phyloP scores from a whole-genome alignment of 1,139 yeast genomes.

The Taphrina wiesneri region DNA sequence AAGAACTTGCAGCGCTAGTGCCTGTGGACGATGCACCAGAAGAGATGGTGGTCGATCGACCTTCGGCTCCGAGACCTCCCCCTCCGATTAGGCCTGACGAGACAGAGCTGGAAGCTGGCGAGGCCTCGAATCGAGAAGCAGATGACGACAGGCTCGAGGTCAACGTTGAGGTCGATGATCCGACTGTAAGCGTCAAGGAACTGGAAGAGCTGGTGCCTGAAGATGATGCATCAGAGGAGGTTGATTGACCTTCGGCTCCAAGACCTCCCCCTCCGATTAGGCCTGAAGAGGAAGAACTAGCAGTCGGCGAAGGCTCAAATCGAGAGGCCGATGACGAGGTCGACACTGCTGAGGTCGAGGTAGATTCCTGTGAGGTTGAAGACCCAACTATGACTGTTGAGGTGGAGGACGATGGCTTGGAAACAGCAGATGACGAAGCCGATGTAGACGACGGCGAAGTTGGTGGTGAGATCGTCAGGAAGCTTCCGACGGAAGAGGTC shows the following conservation, averaged over 20 bases:
- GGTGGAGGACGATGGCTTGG: neutral
- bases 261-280: too few species aligned
- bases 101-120: neutral
- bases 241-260: too few species aligned
- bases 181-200: neutral
- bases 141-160: neutral
- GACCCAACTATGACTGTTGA: too few species aligned
- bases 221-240: neutral
- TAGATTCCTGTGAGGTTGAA: too few species aligned
- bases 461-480: neutral
- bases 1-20: neutral
- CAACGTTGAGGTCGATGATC: neutral
- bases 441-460: neutral
- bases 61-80: neutral
- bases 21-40: neutral
- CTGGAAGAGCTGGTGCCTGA: neutral
- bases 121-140: neutral
- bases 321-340: neutral
- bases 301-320: neutral
- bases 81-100: neutral
- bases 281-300: neutral
- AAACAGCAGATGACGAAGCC: too few species aligned
- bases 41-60: slow-evolving; percentile 1
- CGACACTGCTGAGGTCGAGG: too few species aligned
- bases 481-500: neutral